Evolutionary conservation across 306 rosid genomes (phyloP), one percentile per base, ranked within the genome.

Genomic region (Lotus japonicus): DNA sequence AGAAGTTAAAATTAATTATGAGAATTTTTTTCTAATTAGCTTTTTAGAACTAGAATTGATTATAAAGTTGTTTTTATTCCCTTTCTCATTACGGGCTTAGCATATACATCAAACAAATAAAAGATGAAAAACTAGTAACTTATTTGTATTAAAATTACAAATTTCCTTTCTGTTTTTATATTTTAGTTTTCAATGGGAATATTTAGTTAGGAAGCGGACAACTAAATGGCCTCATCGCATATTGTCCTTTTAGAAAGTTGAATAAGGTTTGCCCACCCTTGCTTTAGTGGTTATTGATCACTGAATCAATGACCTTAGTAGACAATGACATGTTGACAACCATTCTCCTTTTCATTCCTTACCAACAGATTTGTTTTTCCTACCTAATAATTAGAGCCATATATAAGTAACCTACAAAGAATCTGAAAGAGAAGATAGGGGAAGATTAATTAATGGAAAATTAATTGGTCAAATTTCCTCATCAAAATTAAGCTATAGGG

Each of bases 271-370:
- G 74, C 45, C 31, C 9, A 11, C 38, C 6, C 8, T 7, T 49
- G 74, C 58, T 58, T 71, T 58, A 62, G 59, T 66, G 39, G 62
- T 73, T 60, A 60, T 65, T 50, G 67, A 45, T 14, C 2, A 44
- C n/a, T n/a, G n/a, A n/a, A 36, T 1, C 26, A 21, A 21, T 73
- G 68, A 73, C 68, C 62, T 73, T 68, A 45, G 1, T 45, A 23
- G 76, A 79, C 71, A 73, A 39, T 26, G 79, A 79, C 79, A 61
- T 19, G 3, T 54, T 68, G 68, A 60, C 72, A 73, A 60, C 50
- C 62, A 11, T 72, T 12, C 43, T 15, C 61, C 66, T 66, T n/a
- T 35, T 60, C 71, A 53, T 59, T 72, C 58, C 26, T 17, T 53
- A 21, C 49, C 66, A 33, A 15, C 51, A 13, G 12, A 39, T 70